phyloP scores from a whole-genome alignment of 2,329 filamentous ascomycete genomes.

The Pyrenochaeta sp. region DNA sequence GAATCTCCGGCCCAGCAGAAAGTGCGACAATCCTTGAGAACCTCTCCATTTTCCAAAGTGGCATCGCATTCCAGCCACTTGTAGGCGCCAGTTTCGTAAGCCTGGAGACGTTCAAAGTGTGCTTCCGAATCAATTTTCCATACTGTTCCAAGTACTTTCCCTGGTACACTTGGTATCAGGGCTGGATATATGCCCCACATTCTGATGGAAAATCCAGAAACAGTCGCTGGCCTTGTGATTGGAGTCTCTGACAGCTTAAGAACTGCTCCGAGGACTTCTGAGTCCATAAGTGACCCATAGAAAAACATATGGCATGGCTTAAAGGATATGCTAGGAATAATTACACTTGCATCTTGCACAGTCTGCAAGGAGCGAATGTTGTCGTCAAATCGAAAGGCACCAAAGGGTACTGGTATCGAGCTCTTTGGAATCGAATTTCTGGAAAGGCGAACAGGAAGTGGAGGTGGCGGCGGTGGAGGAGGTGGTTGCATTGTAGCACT shows the following conservation, averaged over 20 bases:
- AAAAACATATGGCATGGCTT: slow-evolving; percentile 40
- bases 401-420: too few relatives aligned
- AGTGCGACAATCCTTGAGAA: slow-evolving; percentile 15
- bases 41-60: slow-evolving; percentile 9
- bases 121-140: slow-evolving; percentile 20
- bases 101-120: slow-evolving; percentile 23
- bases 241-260: slow-evolving; percentile 32
- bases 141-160: slow-evolving; percentile 17
- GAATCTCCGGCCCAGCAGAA: slow-evolving; percentile 33
- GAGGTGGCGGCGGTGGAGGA: too few relatives aligned
- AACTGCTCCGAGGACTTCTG: slow-evolving; percentile 38
- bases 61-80: slow-evolving; percentile 24
- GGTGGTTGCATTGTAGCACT: too few relatives aligned
- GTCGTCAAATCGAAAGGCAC: too few relatives aligned
- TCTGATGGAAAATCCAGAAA: slow-evolving; percentile 35
- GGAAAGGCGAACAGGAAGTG: too few relatives aligned
- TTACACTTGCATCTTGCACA: too few relatives aligned
- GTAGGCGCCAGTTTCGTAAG: slow-evolving; percentile 33
- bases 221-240: slow-evolving; percentile 24
- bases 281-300: slow-evolving; percentile 45
- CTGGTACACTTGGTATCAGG: slow-evolving; percentile 16
- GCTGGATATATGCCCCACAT: slow-evolving; percentile 48
- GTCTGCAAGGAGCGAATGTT: too few relatives aligned
- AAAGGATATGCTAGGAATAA: slow-evolving; percentile 17
- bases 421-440: too few relatives aligned